Evolutionary conservation across 75 land plant genomes (phyloP).

Genomic region (Cupressus sempervirens): DNA sequence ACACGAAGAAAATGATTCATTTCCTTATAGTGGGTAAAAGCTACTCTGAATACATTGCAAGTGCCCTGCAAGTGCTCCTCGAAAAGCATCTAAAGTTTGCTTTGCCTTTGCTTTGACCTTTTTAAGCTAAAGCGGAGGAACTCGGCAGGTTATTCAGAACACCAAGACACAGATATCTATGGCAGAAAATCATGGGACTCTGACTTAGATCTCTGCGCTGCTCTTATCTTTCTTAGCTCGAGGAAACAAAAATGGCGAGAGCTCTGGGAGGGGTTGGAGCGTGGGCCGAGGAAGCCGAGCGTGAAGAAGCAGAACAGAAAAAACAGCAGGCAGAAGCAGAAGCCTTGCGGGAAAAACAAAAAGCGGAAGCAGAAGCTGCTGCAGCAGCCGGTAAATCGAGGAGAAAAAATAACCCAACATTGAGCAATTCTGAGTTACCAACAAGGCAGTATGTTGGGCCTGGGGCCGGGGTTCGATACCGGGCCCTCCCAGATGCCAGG

Average conservation of each 20-base stretch:
- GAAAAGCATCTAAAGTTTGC: not conserved
- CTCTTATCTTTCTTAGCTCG: not conserved
- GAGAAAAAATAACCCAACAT: conserved; percentile 38
- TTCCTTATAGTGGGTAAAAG: not conserved
- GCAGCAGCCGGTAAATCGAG: conserved; percentile 16
- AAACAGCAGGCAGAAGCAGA: conserved; percentile 1
- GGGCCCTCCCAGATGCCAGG: not conserved
- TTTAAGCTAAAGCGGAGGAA: not conserved
- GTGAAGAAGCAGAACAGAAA: conserved; percentile 30
- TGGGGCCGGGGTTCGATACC: conserved; percentile 33
- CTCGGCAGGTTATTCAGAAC: not conserved
- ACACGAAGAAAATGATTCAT: too few species aligned
- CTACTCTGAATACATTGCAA: not conserved
- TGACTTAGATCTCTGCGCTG: not conserved
- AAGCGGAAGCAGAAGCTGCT: conserved; percentile 21
- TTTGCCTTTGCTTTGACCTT: not conserved
- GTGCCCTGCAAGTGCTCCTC: not conserved
- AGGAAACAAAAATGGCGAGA: not conserved
- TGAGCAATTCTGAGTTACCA: conserved; percentile 25
- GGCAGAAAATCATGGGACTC: not conserved
- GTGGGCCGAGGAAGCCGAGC: conserved; percentile 53
- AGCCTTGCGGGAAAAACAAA: not conserved
- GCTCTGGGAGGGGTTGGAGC: conserved; percentile 43
- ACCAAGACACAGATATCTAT: not conserved
- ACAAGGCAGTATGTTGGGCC: conserved; percentile 42